Base-by-base conservation (phyloP, 192 early-diverging fungal species). In the Mortierella claussenii region DNA sequence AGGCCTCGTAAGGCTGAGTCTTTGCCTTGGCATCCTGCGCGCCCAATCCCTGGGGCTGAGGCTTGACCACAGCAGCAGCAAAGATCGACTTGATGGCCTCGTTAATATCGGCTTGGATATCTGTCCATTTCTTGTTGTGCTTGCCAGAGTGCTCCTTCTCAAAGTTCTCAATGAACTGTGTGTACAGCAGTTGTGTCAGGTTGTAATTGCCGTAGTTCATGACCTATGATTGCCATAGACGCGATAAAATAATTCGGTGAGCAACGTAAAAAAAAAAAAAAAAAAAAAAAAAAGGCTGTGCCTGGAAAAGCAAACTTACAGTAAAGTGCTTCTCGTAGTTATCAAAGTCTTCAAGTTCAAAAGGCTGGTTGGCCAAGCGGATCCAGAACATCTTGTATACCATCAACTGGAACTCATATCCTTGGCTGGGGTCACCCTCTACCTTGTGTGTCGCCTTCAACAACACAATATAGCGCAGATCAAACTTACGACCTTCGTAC, bases 351-450 rank as follows among this genome's bases (percentile, higher is more conserved):
- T 79, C 65, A 48, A 70, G 63, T 9, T 54, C 47, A 31, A 73
- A 67, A 18, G 65, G 46, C 31, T 85, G 80, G 55, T 85, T 82
- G 1, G 83, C 81, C 42, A 85, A 55, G 18, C 83, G 83, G 33
- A 82, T 76, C 81, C 81, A 82, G 60, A 85, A 85, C 79, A 79
- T 80, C 54, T 81, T 82, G 59, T 85, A 81, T 3, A 82, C 69
- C 69, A 81, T 70, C 36, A 71, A 36, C 43, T 81, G 81, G 34
- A 66, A 60, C 30, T 69, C 67, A n/a, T 79, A 79, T 9, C 65
- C 73, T 18, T 76, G 57, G 36, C 58, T 62, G 13, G 73, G 73
- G 13, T 76, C 73, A 3, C 61, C 55, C 28, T 66, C 64, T 6
- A 65, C 73, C 73, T 76, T 76, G 58, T 66, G 64, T 0, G 61